Conservation (phyloP, 805 yeast species). For the Barnettozyma wickerhamii region DNA sequence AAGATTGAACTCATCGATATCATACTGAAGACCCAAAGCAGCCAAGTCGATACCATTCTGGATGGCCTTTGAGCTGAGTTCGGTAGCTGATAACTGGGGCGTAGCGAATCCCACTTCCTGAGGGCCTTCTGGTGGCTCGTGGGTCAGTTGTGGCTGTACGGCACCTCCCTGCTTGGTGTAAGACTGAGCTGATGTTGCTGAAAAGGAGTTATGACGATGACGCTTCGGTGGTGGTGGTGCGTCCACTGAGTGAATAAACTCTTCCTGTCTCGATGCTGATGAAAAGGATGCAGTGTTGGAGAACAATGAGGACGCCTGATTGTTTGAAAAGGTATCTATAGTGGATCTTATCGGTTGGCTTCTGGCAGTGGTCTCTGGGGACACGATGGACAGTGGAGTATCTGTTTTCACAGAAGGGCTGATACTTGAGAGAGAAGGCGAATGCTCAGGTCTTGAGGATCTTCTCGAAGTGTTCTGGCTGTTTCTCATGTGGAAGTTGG, state of each 20-base stretch:
- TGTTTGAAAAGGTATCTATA: not conserved
- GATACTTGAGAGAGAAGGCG: not conserved
- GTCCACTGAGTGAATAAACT: too few relatives aligned
- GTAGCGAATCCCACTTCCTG: constrained; percentile 77
- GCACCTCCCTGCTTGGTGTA: constrained; percentile 24
- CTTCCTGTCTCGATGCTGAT: not conserved
- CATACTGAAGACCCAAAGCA: constrained; percentile 32
- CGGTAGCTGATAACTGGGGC: constrained; percentile 62
- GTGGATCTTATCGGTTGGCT: constrained; percentile 2
- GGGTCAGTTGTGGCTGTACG: not conserved
- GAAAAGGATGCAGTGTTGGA: not conserved
- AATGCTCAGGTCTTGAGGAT: not conserved
- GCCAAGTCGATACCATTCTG: constrained; percentile 35
- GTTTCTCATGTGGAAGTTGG: not conserved
- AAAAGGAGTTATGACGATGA: constrained; percentile 40
- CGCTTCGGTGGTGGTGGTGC: constrained; percentile 16
- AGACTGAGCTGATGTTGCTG: constrained; percentile 37
- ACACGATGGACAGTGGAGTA: not conserved
- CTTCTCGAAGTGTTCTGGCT: not conserved
- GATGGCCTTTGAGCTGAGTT: constrained; percentile 31
- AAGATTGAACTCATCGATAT: constrained; percentile 18
- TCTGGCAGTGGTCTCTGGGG: not conserved
- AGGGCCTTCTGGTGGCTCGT: constrained; percentile 42
- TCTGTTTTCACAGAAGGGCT: not conserved
- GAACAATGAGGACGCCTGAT: not conserved